Percentiles rank a stretch among this genome's conserved stretches.
Conservation (phyloP, 2,329 filamentous ascomycete genomes). For the Sphaceloma murrayae region DNA sequence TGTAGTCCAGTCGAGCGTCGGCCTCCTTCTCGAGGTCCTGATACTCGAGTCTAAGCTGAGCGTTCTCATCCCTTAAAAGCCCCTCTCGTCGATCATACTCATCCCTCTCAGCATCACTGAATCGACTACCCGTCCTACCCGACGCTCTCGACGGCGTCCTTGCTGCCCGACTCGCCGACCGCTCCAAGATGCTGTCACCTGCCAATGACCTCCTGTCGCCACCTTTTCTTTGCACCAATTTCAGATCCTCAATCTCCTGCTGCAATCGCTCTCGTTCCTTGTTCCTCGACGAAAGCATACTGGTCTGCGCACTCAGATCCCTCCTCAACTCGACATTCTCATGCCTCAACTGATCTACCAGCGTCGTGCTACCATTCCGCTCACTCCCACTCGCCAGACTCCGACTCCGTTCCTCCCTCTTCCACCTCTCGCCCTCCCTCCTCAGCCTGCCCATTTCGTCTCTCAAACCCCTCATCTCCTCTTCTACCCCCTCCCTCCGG, state of each 20-base stretch:
- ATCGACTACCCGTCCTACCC: slow-evolving; percentile 53
- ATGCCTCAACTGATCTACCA: slow-evolving; percentile 79
- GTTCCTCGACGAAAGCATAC: slow-evolving; percentile 93
- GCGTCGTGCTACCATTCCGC: slow-evolving; percentile 43
- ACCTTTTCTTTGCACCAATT: slow-evolving; percentile 70
- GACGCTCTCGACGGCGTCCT: slow-evolving; percentile 68
- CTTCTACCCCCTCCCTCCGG: slow-evolving; percentile 78
- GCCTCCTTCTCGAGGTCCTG: slow-evolving; percentile 79
- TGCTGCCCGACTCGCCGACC: slow-evolving; percentile 79
- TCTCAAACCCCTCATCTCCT: slow-evolving; percentile 72
- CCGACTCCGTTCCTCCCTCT: slow-evolving; percentile 33
- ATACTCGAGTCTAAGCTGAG: slow-evolving; percentile 76
- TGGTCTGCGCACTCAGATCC: slow-evolving; percentile 90
- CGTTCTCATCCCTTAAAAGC: slow-evolving; percentile 75
- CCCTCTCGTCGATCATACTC: slow-evolving; percentile 77
- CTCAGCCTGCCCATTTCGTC: slow-evolving; percentile 60
- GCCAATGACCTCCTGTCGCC: slow-evolving; percentile 51
- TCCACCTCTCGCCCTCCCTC: slow-evolving; percentile 33
- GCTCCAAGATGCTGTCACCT: slow-evolving; percentile 83
- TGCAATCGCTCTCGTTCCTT: slow-evolving; percentile 91
- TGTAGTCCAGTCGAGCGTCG: slow-evolving; percentile 67
- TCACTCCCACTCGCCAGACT: slow-evolving; percentile 22
- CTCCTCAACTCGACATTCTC: slow-evolving; percentile 88
- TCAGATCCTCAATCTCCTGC: slow-evolving; percentile 94
- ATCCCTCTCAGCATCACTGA: slow-evolving; percentile 70